These are phyloP conservation scores for Medicago lupulina DNA, from an alignment of 306 rosid genomes.

Conservation along the genomic window DNA sequence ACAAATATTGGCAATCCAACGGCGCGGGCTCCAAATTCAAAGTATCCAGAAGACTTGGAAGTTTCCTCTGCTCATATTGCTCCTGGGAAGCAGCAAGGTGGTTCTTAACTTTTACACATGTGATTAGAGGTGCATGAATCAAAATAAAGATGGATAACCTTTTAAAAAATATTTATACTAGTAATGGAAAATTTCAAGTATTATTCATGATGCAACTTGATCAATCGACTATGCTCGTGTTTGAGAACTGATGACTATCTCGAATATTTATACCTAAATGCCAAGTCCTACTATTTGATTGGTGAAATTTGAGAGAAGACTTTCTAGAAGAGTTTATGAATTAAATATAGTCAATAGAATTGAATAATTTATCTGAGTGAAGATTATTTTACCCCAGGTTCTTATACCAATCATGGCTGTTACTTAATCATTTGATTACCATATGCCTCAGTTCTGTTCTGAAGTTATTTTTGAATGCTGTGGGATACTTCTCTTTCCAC, in stretches of 20 bases:
- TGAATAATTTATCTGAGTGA: constrained; percentile 11
- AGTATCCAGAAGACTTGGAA: constrained; percentile 62
- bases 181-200: constrained; percentile 35
- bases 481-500: constrained; percentile 3
- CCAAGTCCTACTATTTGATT: constrained; percentile 8
- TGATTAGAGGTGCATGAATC: constrained; percentile 49
- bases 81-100: constrained; percentile 56
- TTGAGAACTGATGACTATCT: constrained; percentile 20
- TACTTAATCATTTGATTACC: constrained; percentile 19
- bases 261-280: constrained; percentile 11
- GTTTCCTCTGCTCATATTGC: constrained; percentile 60
- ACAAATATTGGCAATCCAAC: constrained; percentile 56
- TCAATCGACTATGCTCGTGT: constrained; percentile 8
- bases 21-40: constrained; percentile 51
- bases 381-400: constrained; percentile 21
- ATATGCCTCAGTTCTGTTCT: constrained; percentile 17
- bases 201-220: constrained; percentile 26
- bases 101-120: constrained; percentile 46
- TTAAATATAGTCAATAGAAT: constrained; percentile 31
- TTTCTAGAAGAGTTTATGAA: not conserved
- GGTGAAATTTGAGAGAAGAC: constrained; percentile 23
- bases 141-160: constrained; percentile 50
- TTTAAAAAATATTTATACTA: not conserved
- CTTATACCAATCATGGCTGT: constrained; percentile 24
- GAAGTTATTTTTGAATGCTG: constrained; percentile 25